phyloP scores from a whole-genome alignment of 371 early-diverging fungal genomes.

The Syncephalastrum monosporum region DNA sequence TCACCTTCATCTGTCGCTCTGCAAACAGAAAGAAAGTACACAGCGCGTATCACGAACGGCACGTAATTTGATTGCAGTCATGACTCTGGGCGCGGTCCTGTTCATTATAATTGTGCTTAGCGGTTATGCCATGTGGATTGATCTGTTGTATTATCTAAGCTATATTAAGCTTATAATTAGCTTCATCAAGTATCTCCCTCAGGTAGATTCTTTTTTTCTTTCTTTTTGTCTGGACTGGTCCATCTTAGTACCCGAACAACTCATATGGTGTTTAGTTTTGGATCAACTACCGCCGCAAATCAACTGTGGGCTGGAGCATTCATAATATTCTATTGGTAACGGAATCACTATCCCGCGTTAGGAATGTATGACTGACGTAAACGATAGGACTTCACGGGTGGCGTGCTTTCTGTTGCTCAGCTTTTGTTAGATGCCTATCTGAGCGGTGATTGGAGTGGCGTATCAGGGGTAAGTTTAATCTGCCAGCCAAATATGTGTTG shows the following conservation, averaged over 20 bases:
- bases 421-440: constrained; percentile 74
- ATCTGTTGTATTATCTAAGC: constrained; percentile 74
- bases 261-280: constrained; percentile 22
- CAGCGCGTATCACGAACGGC: constrained; percentile 46
- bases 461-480: constrained; percentile 54
- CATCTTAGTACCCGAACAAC: background rate
- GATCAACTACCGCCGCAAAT: constrained; percentile 73
- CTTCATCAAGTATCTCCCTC: constrained; percentile 89
- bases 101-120: constrained; percentile 24
- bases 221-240: background rate
- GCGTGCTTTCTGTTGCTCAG: constrained; percentile 77
- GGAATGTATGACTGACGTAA: background rate
- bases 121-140: constrained; percentile 52
- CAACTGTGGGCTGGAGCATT: constrained; percentile 93
- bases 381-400: constrained; percentile 83
- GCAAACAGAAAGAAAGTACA: constrained; percentile 40
- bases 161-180: constrained; percentile 77
- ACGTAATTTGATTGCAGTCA: constrained; percentile 31
- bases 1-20: constrained; percentile 1
- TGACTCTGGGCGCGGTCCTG: constrained; percentile 39
- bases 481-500: background rate
- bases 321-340: constrained; percentile 79
- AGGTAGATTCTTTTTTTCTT: constrained; percentile 40
- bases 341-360: background rate
- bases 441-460: constrained; percentile 67